Percentiles rank a stretch among this genome's conserved stretches.
phyloP scores from a whole-genome alignment of 2,329 filamentous ascomycete genomes.

The Pestalotiopsis sp. region DNA sequence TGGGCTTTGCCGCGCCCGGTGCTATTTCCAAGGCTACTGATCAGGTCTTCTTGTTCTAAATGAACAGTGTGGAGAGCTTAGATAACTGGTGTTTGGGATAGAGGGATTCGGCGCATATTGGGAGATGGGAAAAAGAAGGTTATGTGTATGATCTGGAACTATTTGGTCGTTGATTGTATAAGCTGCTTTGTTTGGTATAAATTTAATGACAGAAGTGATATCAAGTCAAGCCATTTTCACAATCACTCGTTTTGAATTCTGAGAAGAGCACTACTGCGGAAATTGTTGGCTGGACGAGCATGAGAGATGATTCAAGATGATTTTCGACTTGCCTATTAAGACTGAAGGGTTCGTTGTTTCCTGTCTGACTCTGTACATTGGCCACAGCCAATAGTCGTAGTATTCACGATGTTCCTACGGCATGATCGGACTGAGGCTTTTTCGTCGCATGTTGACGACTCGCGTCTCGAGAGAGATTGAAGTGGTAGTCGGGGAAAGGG shows the following conservation, averaged over 20 bases:
- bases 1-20: conserved; percentile 55
- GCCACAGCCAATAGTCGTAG: too few species aligned
- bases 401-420: too few species aligned
- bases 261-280: too few species aligned
- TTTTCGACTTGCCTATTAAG: background rate
- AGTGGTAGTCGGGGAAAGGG: too few species aligned
- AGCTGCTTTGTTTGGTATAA: background rate
- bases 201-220: background rate
- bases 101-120: background rate
- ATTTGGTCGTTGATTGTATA: background rate
- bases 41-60: conserved; percentile 47
- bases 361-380: too few species aligned
- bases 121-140: background rate
- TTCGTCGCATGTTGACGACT: too few species aligned
- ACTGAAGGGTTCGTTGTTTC: too few species aligned
- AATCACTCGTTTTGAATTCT: background rate
- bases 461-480: too few species aligned
- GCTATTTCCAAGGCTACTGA: conserved; percentile 54
- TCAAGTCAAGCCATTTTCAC: background rate
- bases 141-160: background rate
- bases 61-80: background rate
- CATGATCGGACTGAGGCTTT: too few species aligned
- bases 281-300: background rate
- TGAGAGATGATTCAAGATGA: background rate
- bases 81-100: background rate